Base-by-base conservation (phyloP, 2,329 filamentous ascomycete genomes). In the Colletotrichum sp. region DNA sequence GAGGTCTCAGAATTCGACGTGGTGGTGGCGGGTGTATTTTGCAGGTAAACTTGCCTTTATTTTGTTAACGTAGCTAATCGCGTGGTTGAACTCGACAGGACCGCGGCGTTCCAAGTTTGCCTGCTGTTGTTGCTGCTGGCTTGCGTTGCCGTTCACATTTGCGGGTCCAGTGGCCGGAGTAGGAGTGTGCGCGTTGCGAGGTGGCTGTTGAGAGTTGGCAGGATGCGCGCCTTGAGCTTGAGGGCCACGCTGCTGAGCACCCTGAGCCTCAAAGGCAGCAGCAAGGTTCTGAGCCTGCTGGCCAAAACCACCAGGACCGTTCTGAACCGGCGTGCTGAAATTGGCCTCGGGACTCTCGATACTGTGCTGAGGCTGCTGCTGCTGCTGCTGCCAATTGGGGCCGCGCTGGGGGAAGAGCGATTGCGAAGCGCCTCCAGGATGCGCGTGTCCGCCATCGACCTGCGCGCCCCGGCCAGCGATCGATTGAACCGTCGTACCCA, bases 61-160 rank as follows among this genome's bases (percentile, higher is more conserved):
- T 86, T 99, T 99, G 82, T 99, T 99, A 69, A 99, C 97, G 80
- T 99, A 99, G 82, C 96, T 98, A 76, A 99, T 99, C 1, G 97
- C 97, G 84, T 99, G 97, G 82, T 99, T 99, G 84, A 99, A 99
- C 81, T 99, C 97, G 21, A 99, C 97, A 2, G 97, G 97, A 1
- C 96, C 96, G 70, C 96, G 92, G 81, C 97, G 97, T 83, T 97
- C 96, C 81, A 94, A 85, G 84, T 89, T 85, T 83, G 90, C 85
- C 84, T 93, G 72, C 31, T 65, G 70, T 31, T 70, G 68, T 64
- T 72, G 68, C 59, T 73, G 70, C 84, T 90, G 85, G 78, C 87
- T 85, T 27, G 88, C 89, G 74, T 88, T 87, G 58, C 91, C 91
- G 78, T 93, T 94, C 71, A 93, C 81, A 36, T 86, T 89, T 75